Evolutionary conservation across 768 basidiomycete species (phyloP).

Genomic region (Boletus fagicola): DNA sequence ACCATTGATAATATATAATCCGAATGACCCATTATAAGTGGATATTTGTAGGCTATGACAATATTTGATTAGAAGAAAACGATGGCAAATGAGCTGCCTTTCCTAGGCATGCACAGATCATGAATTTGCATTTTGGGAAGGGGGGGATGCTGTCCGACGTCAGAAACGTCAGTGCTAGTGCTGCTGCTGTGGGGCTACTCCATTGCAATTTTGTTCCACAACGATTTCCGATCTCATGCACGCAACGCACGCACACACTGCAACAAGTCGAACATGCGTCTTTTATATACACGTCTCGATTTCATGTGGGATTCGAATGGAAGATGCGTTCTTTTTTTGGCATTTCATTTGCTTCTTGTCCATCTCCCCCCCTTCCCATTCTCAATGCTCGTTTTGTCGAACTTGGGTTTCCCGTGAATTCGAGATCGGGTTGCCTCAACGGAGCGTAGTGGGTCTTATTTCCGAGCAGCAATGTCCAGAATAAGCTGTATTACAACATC

Average conservation of each 20-base stretch:
- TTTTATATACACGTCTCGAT: not conserved
- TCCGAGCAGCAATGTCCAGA: conserved; percentile 27
- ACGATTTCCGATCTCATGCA: conserved; percentile 8
- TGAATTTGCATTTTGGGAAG: conserved; percentile 15
- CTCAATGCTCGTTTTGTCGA: not conserved
- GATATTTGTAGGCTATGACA: conserved; percentile 3
- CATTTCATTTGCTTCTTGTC: conserved; percentile 11
- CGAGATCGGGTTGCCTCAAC: not conserved
- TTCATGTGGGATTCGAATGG: conserved; percentile 16
- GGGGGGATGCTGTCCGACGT: not conserved
- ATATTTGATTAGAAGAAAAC: not conserved
- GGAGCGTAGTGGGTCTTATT: conserved; percentile 6
- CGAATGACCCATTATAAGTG: not conserved
- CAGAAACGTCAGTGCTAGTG: not conserved
- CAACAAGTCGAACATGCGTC: not conserved
- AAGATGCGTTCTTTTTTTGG: conserved; percentile 7
- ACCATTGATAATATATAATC: not conserved
- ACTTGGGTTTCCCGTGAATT: not conserved
- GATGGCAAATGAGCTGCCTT: conserved; percentile 5
- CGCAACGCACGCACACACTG: not conserved
- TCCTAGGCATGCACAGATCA: conserved; percentile 1
- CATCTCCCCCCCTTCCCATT: not conserved
- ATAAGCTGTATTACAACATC: conserved; percentile 37
- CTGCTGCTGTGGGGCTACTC: too few relatives aligned
- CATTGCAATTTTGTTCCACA: not conserved